Evolutionary conservation across 306 rosid species (phyloP).

Genomic region (Citrullus mucosospermus): DNA sequence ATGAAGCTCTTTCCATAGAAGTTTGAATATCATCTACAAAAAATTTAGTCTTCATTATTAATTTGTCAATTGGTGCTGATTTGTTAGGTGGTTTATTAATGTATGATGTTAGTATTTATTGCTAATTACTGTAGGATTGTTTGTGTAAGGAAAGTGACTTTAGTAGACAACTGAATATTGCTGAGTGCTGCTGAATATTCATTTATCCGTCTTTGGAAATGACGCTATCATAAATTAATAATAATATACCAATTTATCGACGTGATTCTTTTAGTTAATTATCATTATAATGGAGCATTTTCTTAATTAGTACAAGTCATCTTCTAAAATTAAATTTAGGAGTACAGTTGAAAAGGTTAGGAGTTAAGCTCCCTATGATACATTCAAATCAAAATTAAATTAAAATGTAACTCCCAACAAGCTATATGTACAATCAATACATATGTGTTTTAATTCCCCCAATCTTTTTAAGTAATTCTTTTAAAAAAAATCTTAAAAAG

Average conservation of each 20-base stretch:
- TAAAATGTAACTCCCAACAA: too few relatives aligned
- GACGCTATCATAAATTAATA: not conserved
- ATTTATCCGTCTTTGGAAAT: not conserved
- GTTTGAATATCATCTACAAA: too few relatives aligned
- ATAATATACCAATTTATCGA: not conserved
- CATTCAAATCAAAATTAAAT: not conserved
- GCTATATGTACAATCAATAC: too few relatives aligned
- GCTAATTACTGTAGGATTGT: not conserved
- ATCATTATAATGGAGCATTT: not conserved
- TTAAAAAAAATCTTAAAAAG: too few relatives aligned
- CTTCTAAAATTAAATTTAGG: not conserved
- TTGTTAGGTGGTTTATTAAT: not conserved
- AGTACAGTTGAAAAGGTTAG: not conserved
- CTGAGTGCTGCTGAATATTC: not conserved
- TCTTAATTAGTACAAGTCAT: not conserved
- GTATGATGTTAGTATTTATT: not conserved
- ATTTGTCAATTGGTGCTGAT: too few relatives aligned
- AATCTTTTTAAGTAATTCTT: too few relatives aligned
- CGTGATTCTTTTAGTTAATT: not conserved
- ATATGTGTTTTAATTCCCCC: too few relatives aligned
- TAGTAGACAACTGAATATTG: not conserved
- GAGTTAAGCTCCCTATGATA: too few relatives aligned
- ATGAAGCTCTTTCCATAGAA: too few relatives aligned
- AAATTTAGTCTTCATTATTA: too few relatives aligned
- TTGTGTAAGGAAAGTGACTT: not conserved